Conservation (phyloP, 2,329 filamentous ascomycete genomes). For the Lachnellula occidentalis region DNA sequence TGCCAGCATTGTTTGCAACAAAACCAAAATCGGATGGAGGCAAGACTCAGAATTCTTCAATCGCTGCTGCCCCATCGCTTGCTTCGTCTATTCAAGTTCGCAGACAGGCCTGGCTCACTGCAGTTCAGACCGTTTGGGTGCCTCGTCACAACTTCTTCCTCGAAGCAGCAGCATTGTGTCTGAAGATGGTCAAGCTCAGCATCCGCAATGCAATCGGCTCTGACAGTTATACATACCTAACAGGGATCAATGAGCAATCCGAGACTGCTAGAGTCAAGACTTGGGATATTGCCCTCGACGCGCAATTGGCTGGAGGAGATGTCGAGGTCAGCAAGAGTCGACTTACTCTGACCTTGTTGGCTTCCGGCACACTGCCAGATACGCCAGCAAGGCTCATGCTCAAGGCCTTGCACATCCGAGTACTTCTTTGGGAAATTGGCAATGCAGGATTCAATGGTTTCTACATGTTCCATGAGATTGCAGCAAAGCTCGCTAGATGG, state of each 20-base stretch:
- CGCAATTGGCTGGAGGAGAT: conserved; percentile 86
- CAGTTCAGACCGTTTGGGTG: conserved; percentile 88
- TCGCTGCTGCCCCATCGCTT: conserved; percentile 59
- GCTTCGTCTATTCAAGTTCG: conserved; percentile 81
- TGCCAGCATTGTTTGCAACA: conserved; percentile 46
- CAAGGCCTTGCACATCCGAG: conserved; percentile 85
- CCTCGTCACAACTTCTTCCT: conserved; percentile 81
- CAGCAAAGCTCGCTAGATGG: conserved; percentile 65
- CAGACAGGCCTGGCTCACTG: conserved; percentile 85
- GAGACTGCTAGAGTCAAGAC: conserved; percentile 83
- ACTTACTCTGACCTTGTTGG: conserved; percentile 78
- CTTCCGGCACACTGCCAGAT: conserved; percentile 78
- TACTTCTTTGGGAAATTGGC: conserved; percentile 75
- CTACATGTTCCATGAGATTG: conserved; percentile 61
- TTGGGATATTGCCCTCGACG: conserved; percentile 89
- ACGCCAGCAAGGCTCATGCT: conserved; percentile 83
- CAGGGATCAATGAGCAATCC: conserved; percentile 76
- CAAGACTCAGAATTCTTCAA: conserved; percentile 39
- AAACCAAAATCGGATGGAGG: conserved; percentile 45
- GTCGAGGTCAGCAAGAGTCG: conserved; percentile 84
- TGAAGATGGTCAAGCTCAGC: conserved; percentile 79
- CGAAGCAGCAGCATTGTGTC: conserved; percentile 72
- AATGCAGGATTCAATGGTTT: conserved; percentile 60
- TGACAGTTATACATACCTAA: conserved; percentile 70
- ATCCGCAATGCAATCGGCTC: conserved; percentile 72